Base-by-base conservation (phyloP, 1,284 basidiomycete species). In the Austropuccinia psidii region DNA sequence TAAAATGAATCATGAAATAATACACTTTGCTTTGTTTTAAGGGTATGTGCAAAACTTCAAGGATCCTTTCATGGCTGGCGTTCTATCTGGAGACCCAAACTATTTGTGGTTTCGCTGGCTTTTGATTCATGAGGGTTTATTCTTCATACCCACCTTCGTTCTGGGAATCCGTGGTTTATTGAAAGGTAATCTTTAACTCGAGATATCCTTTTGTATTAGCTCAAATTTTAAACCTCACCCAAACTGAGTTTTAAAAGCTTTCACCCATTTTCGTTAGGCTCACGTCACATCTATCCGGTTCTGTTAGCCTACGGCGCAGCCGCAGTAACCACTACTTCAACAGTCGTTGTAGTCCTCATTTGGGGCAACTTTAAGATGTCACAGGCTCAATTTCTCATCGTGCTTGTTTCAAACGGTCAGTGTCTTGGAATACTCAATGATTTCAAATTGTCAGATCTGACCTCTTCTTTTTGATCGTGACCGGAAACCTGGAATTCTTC, bases 31-130 rank as follows among this genome's bases (percentile, higher is more conserved):
- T 43, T 5, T n/a, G 58, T 47, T 15, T 1, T 15, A 17, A 70
- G 67, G 57, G 54, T 70, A 70, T 43, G n/a, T 58, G 15, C 19
- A 27, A 4, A 33, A 45, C 41, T 57, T 43, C 11, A 47, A 55
- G 1, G 67, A 70, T 60, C 67, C 67, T 17, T 50, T 70, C 41
- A 70, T 70, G 67, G 29, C 49, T 7, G 39, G 55, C 21, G 67
- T 55, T 47, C 52, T 52, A 45, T 49, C 39, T 15, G 24, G 43
- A 7, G 37, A 55, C 35, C 37, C 67, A 2, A 60, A 60, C 21
- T 60, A 49, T 47, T 35, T 70, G 13, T 70, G 67, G 67, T 70
- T 70, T 60, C 54, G 67, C 35, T 70, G 67, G 67, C 49, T 70
- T 29, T 43, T 70, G 13, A 4, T 57, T 15, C 67, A 70, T 41